A percentile compares a stretch with the other conserved stretches of the same genome.
Evolutionary conservation across 2,329 filamentous ascomycete species (phyloP).

Genomic region (Hypoxylon sp.): DNA sequence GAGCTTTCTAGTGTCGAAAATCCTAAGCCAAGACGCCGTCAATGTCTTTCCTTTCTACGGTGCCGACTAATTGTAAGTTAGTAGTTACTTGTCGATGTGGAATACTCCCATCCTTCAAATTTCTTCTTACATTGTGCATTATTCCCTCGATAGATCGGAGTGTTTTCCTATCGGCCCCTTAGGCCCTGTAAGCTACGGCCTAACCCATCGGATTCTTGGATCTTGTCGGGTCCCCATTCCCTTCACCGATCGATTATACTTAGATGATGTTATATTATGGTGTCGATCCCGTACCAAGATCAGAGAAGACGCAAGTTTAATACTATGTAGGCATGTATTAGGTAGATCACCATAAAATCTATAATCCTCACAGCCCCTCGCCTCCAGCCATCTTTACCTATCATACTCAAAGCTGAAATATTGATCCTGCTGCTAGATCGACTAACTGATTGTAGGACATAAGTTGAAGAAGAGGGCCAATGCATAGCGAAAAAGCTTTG

Average conservation of each 20-base stretch:
- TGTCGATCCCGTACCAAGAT: conserved; percentile 11
- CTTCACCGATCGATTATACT: not conserved
- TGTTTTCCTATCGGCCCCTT: conserved; percentile 1
- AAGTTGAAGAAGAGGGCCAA: too few species aligned
- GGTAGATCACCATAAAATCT: conserved; percentile 3
- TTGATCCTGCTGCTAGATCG: too few species aligned
- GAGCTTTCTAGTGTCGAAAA: conserved; percentile 1
- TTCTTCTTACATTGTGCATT: not conserved
- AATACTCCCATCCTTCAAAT: not conserved
- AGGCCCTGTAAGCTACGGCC: too few species aligned
- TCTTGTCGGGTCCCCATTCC: not conserved
- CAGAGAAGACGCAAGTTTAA: not conserved
- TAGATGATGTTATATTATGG: conserved; percentile 6
- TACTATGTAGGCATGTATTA: not conserved
- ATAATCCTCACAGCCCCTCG: not conserved
- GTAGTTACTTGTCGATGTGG: not conserved
- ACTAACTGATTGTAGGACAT: too few species aligned
- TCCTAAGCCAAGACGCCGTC: conserved; percentile 8
- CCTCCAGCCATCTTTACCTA: not conserved
- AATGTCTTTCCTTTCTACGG: conserved; percentile 5
- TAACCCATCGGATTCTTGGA: conserved; percentile 2
- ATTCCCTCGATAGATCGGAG: not conserved
- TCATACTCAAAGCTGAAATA: too few species aligned
- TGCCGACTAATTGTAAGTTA: conserved; percentile 9
- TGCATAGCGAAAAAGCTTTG: too few species aligned